A percentile compares a stretch with the other conserved stretches of the same genome.
phyloP scores from a whole-genome alignment of 352 stramenopile genomes.

The Globisporangium mamillatum region DNA sequence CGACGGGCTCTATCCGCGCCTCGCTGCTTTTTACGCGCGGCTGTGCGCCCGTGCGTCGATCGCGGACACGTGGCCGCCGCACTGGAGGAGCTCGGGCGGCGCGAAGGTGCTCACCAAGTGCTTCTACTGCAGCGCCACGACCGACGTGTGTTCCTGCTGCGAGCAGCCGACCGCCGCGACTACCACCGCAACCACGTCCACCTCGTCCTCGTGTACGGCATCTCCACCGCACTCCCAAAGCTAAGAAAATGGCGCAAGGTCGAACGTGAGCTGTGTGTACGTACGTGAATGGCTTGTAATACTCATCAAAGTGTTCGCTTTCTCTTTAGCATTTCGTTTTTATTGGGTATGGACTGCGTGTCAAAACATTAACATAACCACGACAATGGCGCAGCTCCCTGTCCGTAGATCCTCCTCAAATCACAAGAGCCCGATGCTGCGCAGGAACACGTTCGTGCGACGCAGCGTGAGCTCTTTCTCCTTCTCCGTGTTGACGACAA shows the following conservation, averaged over 20 bases:
- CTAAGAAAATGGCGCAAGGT: not conserved
- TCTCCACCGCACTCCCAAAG: constrained; percentile 6
- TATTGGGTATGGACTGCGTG: not conserved
- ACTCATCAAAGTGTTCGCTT: not conserved
- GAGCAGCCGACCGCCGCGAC: constrained; percentile 8
- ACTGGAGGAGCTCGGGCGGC: constrained; percentile 75
- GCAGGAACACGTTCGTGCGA: constrained; percentile 51
- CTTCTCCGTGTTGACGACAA: constrained; percentile 68
- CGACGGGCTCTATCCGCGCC: constrained; percentile 71
- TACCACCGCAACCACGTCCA: not conserved
- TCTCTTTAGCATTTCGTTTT: not conserved
- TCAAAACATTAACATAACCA: not conserved
- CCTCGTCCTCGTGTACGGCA: constrained; percentile 6
- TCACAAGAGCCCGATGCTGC: constrained; percentile 35
- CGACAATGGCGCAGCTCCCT: not conserved
- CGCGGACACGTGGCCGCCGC: constrained; percentile 78
- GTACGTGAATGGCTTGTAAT: not conserved
- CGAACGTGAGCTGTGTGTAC: not conserved
- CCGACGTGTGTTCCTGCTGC: constrained; percentile 17
- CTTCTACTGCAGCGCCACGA: constrained; percentile 46
- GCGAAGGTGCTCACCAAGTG: constrained; percentile 81
- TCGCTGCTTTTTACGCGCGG: constrained; percentile 79
- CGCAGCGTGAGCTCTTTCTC: constrained; percentile 61
- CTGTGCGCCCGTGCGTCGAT: constrained; percentile 69
- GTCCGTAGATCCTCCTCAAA: too few relatives aligned